Evolutionary conservation across 2,329 filamentous ascomycete species (phyloP).

Genomic region (Diatrype stigma): DNA sequence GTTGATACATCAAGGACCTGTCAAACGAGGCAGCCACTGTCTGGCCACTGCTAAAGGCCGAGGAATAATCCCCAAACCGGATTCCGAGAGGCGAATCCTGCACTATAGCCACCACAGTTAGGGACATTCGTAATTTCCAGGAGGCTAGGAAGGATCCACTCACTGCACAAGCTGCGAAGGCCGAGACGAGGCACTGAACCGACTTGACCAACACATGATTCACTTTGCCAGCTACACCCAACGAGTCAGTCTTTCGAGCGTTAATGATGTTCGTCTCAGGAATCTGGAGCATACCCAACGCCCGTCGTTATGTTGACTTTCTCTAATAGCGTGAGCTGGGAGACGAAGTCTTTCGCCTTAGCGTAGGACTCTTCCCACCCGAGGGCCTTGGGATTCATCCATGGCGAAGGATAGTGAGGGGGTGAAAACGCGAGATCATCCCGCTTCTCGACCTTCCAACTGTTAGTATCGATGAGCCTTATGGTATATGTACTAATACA

Average conservation of each 20-base stretch:
- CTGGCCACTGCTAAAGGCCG: slow-evolving; percentile 74
- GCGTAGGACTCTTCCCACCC: slow-evolving; percentile 73
- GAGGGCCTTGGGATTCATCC: slow-evolving; percentile 69
- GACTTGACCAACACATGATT: slow-evolving; percentile 72
- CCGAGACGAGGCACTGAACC: slow-evolving; percentile 68
- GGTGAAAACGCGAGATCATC: slow-evolving; percentile 21
- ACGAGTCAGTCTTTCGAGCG: slow-evolving; percentile 1
- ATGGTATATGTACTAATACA: neutral
- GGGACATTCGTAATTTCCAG: neutral
- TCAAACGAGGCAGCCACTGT: slow-evolving; percentile 84
- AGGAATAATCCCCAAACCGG: slow-evolving; percentile 72
- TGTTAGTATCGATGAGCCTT: slow-evolving; percentile 9
- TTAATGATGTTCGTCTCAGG: neutral
- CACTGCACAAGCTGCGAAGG: slow-evolving; percentile 63
- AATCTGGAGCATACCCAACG: slow-evolving; percentile 57
- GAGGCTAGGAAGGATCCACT: neutral
- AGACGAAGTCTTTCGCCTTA: slow-evolving; percentile 75
- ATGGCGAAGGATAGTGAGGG: slow-evolving; percentile 74
- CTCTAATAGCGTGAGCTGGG: slow-evolving; percentile 75
- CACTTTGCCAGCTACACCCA: slow-evolving; percentile 57
- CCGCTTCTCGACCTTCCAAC: slow-evolving; percentile 16
- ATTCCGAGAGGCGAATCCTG: slow-evolving; percentile 83
- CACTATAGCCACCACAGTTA: slow-evolving; percentile 34
- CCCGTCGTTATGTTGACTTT: slow-evolving; percentile 96
- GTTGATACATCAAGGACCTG: slow-evolving; percentile 63